phyloP scores from a whole-genome alignment of 1,139 yeast genomes.

The Yamadazyma dendronema region DNA sequence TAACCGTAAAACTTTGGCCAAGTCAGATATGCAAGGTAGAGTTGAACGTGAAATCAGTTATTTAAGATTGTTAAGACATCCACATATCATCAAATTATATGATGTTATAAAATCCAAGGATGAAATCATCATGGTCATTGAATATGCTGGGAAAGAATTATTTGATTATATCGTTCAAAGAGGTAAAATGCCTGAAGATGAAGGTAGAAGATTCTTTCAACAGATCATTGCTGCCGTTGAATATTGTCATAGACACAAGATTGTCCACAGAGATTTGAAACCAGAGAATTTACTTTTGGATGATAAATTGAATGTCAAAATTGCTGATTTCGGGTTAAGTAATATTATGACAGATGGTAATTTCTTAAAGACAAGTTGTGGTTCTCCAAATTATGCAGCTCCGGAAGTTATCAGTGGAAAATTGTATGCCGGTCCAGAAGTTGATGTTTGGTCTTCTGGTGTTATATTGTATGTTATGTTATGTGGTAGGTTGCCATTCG shows the following conservation, averaged over 20 bases:
- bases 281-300: constrained; percentile 92
- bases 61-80: constrained; percentile 85
- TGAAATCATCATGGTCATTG: constrained; percentile 97
- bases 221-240: constrained; percentile 98
- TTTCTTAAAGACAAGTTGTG: constrained; percentile 92
- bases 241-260: constrained; percentile 96
- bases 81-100: constrained; percentile 92
- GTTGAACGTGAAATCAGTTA: constrained; percentile 94
- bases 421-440: constrained; percentile 97
- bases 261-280: constrained; percentile 94
- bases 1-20: constrained; percentile 89
- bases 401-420: constrained; percentile 98
- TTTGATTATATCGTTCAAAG: constrained; percentile 95
- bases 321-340: constrained; percentile 94
- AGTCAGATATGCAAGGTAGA: constrained; percentile 96
- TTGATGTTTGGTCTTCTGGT: constrained; percentile 98
- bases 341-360: constrained; percentile 99
- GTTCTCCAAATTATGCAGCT: constrained; percentile 97
- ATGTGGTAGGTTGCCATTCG: constrained; percentile 96
- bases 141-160: constrained; percentile 92
- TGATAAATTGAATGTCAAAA: constrained; percentile 88
- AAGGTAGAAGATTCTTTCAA: constrained; percentile 93
- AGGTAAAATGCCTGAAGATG: constrained; percentile 92
- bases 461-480: constrained; percentile 95
- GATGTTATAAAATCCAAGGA: constrained; percentile 96